Conservation (phyloP, 305 asterid genomes). For the Fraxinus sp. region DNA sequence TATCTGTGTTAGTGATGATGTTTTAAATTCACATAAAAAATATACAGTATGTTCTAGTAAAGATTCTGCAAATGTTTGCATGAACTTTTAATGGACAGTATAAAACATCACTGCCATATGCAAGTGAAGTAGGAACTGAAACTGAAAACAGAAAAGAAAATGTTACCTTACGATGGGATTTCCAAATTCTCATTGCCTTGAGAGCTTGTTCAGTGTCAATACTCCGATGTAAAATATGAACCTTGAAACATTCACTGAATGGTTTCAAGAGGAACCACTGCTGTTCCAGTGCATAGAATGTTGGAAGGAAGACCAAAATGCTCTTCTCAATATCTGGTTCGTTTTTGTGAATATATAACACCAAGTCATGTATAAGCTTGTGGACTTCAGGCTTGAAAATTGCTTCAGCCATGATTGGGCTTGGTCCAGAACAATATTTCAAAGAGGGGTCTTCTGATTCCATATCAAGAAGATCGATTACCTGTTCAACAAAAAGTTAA, state of each 20-base stretch:
- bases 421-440: constrained; percentile 74
- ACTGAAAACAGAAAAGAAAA: constrained; percentile 17
- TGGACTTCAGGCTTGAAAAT: constrained; percentile 62
- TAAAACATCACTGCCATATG: constrained; percentile 6
- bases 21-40: constrained; percentile 24
- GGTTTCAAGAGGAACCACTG: constrained; percentile 86
- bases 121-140: constrained; percentile 16
- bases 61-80: constrained; percentile 20
- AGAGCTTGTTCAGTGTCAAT: constrained; percentile 89
- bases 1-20: constrained; percentile 49
- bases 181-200: constrained; percentile 76
- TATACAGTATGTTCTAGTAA: constrained; percentile 1
- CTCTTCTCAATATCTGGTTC: constrained; percentile 96
- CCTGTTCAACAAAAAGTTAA: constrained; percentile 40
- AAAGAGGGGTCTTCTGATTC: constrained; percentile 48
- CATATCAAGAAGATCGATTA: constrained; percentile 62
- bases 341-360: constrained; percentile 71
- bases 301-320: constrained; percentile 88
- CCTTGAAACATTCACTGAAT: constrained; percentile 59
- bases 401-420: constrained; percentile 61
- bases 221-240: constrained; percentile 90
- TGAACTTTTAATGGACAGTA: constrained; percentile 15
- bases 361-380: constrained; percentile 77
- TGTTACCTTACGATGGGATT: constrained; percentile 82
- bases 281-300: constrained; percentile 78